These are phyloP conservation scores for Candida pseudoviswanathii DNA, from an alignment of 1,139 yeast genomes.

Conservation along the genomic window DNA sequence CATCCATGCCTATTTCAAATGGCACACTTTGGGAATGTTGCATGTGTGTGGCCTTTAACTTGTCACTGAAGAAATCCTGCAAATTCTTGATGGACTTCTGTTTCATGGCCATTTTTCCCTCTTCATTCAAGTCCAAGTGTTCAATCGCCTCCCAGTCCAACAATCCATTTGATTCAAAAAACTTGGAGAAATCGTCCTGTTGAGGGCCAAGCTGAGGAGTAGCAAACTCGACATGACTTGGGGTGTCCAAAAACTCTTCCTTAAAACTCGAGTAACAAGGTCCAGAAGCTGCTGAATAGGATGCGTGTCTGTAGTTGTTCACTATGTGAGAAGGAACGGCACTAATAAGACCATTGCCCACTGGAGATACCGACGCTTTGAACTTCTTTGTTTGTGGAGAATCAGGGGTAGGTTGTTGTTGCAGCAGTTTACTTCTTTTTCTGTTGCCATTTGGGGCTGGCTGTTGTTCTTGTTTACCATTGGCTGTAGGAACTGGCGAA, in stretches of 20 bases:
- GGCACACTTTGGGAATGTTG: constrained; percentile 23
- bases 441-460: not conserved
- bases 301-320: constrained; percentile 56
- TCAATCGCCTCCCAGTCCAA: constrained; percentile 43
- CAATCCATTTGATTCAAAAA: constrained; percentile 24
- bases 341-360: not conserved
- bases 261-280: constrained; percentile 62
- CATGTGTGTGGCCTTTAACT: constrained; percentile 7
- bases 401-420: constrained; percentile 12
- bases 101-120: constrained; percentile 11
- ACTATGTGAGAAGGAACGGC: constrained; percentile 13
- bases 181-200: constrained; percentile 23
- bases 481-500: constrained; percentile 5
- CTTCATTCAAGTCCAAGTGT: constrained; percentile 27
- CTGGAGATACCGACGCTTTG: constrained; percentile 8
- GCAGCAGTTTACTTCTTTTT: constrained; percentile 4
- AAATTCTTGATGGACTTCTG: constrained; percentile 18
- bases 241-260: constrained; percentile 39
- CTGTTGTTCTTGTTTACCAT: constrained; percentile 4
- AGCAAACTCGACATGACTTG: constrained; percentile 74
- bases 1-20: constrained; percentile 34
- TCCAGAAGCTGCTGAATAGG: constrained; percentile 81
- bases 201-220: constrained; percentile 66
- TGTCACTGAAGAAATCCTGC: constrained; percentile 18
- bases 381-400: constrained; percentile 15